Conservation (phyloP, 768 basidiomycete species). For the Boletales sp. region DNA sequence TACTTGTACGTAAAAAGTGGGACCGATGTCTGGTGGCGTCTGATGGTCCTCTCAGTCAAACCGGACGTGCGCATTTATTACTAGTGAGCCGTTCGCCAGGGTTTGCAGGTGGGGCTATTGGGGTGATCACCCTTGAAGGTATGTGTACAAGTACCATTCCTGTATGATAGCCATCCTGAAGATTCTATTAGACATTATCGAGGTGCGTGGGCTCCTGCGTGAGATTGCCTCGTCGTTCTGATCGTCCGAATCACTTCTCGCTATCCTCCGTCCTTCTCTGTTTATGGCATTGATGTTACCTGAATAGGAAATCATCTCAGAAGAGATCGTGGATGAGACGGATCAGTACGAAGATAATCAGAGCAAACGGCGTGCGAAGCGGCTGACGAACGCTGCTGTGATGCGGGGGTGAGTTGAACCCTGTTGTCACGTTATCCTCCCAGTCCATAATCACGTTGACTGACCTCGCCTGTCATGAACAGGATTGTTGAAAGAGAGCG, state of each 20-base stretch:
- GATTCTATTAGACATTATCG: conserved; percentile 59
- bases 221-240: not conserved
- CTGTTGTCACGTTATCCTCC: not conserved
- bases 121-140: conserved; percentile 89
- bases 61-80: conserved; percentile 89
- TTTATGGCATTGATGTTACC: not conserved
- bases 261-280: not conserved
- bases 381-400: conserved; percentile 67
- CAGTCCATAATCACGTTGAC: not conserved
- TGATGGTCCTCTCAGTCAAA: conserved; percentile 62
- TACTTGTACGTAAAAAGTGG: conserved; percentile 61
- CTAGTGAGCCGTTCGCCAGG: conserved; percentile 86
- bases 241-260: not conserved
- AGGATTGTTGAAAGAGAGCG: conserved; percentile 60
- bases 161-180: not conserved
- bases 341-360: conserved; percentile 88
- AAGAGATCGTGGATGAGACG: conserved; percentile 95
- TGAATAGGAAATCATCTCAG: conserved; percentile 84
- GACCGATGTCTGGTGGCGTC: not conserved
- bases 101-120: conserved; percentile 75
- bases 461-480: not conserved
- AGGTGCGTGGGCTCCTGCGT: conserved; percentile 35
- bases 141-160: conserved; percentile 2
- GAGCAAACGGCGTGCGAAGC: conserved; percentile 67
- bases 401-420: conserved; percentile 62